Base-by-base conservation (phyloP, 352 stramenopile species). In the Phytophthora fragariae region DNA sequence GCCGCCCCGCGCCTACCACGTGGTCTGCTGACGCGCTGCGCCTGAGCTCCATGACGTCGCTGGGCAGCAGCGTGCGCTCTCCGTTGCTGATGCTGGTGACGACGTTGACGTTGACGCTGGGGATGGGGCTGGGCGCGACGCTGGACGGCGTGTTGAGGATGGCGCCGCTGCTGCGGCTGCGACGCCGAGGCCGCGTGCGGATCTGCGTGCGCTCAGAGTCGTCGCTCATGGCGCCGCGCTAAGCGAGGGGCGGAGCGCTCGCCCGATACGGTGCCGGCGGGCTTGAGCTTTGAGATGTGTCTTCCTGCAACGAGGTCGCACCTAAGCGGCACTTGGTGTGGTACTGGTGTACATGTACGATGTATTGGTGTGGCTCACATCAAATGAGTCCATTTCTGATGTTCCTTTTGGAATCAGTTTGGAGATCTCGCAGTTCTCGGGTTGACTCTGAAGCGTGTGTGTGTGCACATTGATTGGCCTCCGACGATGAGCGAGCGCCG, bases 81-180 rank as follows among this genome's bases (percentile, higher is more conserved):
- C n/a, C 21, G 41, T 50, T 57, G 39, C 29, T 69, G 47, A 24
- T 33, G 35, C 7, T 71, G 19, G 49, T 41, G 49, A 15, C 44
- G 24, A 14, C 11, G 35, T 12, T 41, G 35, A 39, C 33, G 33
- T 41, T 41, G 9, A 12, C 8, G 64, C 73, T 80, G 15, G 71
- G 68, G 17, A 44, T 14, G 58, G 85, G 73, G 52, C 77, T 74
- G 5, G 84, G 67, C 31, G 79, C 84, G 5, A 8, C 41, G 41
- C 41, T 50, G 14, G 41, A n/a, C 39, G 86, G 93, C 72, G 87
- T 82, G 8, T 84, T 97, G n/a, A 93, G 92, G 21, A 98, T 93
- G 55, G 93, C 97, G 35, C 79, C 97, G 56, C 93, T 98, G 57
- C 83, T 98, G 33, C 89, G 93, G 57, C 76, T 82, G 46, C 76